Evolutionary conservation across 495 filamentous ascomycete species (phyloP), one percentile per base, ranked within the genome.

Genomic region (Aspergillus sclerotiicarbonarius): DNA sequence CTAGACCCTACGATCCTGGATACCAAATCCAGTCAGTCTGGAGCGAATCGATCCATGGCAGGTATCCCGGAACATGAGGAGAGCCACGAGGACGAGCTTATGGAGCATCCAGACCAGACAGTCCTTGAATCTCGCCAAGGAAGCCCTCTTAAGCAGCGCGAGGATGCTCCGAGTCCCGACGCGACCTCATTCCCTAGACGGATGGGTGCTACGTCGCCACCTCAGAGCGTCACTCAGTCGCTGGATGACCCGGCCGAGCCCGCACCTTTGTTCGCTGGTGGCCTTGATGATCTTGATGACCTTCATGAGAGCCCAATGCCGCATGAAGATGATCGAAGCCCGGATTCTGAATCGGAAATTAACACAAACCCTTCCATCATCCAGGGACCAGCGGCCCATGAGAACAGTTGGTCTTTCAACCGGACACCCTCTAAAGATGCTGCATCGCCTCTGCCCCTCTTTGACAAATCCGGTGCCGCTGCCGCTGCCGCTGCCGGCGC

Each of bases 311-410:
- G 68, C 43, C 76, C 79, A 15, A 54, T 65, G 29, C 88, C 84
- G 0, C 90, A 91, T 56, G 83, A 87, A 58, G 86, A 87, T 48
- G 64, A 77, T 25, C 62, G 60, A 35, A 72, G 72, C 51, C 72
- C 71, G 39, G 74, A 76, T 47, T 70, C 73, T 4, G 76, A 83
- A 62, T 88, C 84, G 2, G 89, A 91, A 47, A 81, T 91, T 25
- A 86, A 79, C 53, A 92, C 89, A 51, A 92, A 92, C 66, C 89
- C 89, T 20, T 90, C 89, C 1, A 82, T 87, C 58, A 87, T 91
- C 37, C 80, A 87, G 58, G 88, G 87, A 2, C 86, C 88, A 7
- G 81, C 84, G 62, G 84, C 74, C 45, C 75, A 77, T 49, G 75
- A 70, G 30, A 76, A 65, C 51, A 74, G 82, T 49, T 86, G 83